Evolutionary conservation across 768 basidiomycete species (phyloP).

Genomic region (Rhizopogon rudus): DNA sequence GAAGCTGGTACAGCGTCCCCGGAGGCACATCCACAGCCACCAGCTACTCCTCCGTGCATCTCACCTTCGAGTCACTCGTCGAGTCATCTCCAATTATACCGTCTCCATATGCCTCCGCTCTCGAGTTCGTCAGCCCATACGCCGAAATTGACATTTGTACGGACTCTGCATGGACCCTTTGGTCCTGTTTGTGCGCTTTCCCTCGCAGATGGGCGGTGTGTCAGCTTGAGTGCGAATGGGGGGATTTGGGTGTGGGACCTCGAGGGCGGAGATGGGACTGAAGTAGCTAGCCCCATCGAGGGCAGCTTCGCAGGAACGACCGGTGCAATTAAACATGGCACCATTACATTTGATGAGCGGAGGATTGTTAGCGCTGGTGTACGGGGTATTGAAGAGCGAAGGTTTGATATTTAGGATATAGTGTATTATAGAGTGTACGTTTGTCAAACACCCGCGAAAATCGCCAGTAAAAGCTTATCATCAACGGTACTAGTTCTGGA

Average conservation of each 20-base stretch:
- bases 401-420: slow-evolving; percentile 26
- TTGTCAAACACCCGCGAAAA: too few species aligned
- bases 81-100: slow-evolving; percentile 67
- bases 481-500: too few species aligned
- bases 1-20: slow-evolving; percentile 21
- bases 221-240: slow-evolving; percentile 67
- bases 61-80: slow-evolving; percentile 40
- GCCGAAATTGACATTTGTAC: slow-evolving; percentile 68
- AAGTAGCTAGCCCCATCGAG: slow-evolving; percentile 27
- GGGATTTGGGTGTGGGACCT: slow-evolving; percentile 87
- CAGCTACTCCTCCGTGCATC: slow-evolving; percentile 11
- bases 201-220: slow-evolving; percentile 78
- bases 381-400: slow-evolving; percentile 27
- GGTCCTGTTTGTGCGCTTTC: slow-evolving; percentile 64
- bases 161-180: slow-evolving; percentile 64
- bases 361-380: slow-evolving; percentile 50
- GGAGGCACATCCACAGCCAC: slow-evolving; percentile 13
- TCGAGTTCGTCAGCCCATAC: slow-evolving; percentile 45
- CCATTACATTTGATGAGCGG: slow-evolving; percentile 70
- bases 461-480: too few species aligned
- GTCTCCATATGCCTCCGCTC: slow-evolving; percentile 54
- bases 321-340: slow-evolving; percentile 26
- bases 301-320: slow-evolving; percentile 30
- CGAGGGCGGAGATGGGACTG: slow-evolving; percentile 44
- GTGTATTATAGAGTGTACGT: background rate